phyloP scores from a whole-genome alignment of 1,284 basidiomycete genomes.

The Coniferiporia sulphurascens region DNA sequence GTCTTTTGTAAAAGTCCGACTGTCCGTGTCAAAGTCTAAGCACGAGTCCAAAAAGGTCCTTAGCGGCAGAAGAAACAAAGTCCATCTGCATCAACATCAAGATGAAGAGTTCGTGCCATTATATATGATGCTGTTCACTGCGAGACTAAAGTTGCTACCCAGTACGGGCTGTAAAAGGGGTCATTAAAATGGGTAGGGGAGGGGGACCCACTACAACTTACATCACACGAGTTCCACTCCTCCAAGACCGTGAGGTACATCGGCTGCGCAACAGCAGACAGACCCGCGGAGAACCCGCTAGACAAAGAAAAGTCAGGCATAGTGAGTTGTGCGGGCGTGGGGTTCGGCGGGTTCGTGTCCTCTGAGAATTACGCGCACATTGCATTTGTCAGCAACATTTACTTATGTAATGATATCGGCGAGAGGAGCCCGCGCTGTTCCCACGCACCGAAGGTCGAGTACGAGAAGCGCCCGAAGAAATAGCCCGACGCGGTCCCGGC shows the following conservation, averaged over 20 bases:
- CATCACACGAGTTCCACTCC: conserved; percentile 38
- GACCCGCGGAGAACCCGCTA: conserved; percentile 38
- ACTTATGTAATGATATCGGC: background rate
- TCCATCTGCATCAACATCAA: background rate
- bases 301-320: conserved; percentile 46
- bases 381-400: background rate
- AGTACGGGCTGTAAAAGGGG: conserved; percentile 25
- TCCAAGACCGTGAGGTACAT: conserved; percentile 41
- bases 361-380: conserved; percentile 19
- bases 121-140: conserved; percentile 27
- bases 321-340: conserved; percentile 35
- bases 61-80: too few relatives aligned
- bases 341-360: conserved; percentile 38
- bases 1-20: too few relatives aligned
- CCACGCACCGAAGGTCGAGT: conserved; percentile 37
- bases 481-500: conserved; percentile 32
- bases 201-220: conserved; percentile 19
- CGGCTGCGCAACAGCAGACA: conserved; percentile 29
- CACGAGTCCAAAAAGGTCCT: too few relatives aligned
- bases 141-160: conserved; percentile 26
- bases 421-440: background rate
- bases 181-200: background rate
- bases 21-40: too few relatives aligned
- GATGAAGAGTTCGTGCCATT: conserved; percentile 23
- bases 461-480: conserved; percentile 39